Evolutionary conservation across 192 early-diverging fungal species (phyloP).

Genomic region (Phycomyces nitens): DNA sequence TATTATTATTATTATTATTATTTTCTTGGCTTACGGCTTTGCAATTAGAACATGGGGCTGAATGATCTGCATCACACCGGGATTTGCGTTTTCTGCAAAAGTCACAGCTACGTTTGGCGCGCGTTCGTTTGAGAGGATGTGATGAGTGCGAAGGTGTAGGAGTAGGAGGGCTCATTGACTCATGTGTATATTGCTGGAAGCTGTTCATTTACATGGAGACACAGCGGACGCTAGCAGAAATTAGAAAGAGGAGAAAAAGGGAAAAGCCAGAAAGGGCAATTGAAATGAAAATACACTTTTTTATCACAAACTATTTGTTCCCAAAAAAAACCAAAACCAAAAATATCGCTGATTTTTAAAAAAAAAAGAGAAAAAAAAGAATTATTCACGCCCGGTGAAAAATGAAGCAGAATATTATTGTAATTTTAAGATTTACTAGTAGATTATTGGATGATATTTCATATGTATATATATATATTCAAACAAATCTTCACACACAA

Average conservation of each 20-base stretch:
- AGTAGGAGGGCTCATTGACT: slow-evolving; percentile 2
- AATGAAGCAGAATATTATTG: too few relatives aligned
- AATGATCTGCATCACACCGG: slow-evolving; percentile 34
- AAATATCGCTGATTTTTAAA: too few relatives aligned
- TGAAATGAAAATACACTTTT: slow-evolving; percentile 4
- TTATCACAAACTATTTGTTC: too few relatives aligned
- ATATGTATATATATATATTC: too few relatives aligned
- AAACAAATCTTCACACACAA: too few relatives aligned
- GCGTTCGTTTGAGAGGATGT: slow-evolving; percentile 24
- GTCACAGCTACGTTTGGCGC: slow-evolving; percentile 42
- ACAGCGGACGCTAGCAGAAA: slow-evolving; percentile 4
- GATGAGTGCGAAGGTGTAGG: not conserved
- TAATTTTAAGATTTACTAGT: too few relatives aligned
- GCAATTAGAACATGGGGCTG: slow-evolving; percentile 38
- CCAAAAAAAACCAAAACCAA: too few relatives aligned
- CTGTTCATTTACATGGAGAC: not conserved
- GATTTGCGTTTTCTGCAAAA: slow-evolving; percentile 39
- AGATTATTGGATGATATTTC: too few relatives aligned
- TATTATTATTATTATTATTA: not conserved
- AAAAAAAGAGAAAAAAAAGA: too few relatives aligned
- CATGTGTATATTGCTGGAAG: slow-evolving; percentile 3
- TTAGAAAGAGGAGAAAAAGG: slow-evolving; percentile 15
- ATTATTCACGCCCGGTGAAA: too few relatives aligned
- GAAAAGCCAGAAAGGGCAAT: slow-evolving; percentile 4
- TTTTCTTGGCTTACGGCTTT: slow-evolving; percentile 25